A percentile compares a stretch with the other conserved stretches of the same genome.
Evolutionary conservation across 306 rosid species (phyloP).

Genomic region (Trifolium repens): DNA sequence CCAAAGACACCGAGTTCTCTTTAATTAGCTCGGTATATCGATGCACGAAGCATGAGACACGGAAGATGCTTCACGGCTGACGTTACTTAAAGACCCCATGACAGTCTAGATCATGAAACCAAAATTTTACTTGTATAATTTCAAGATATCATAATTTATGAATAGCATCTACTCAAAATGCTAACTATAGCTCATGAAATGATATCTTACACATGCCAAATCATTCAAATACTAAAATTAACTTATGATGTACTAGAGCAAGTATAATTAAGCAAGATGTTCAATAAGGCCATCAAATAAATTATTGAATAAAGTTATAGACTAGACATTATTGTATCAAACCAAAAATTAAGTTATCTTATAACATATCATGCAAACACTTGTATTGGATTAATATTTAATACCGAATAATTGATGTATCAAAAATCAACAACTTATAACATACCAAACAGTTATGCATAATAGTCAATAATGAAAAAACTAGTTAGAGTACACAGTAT

Average conservation of each 20-base stretch:
- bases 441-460: neutral
- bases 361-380: neutral
- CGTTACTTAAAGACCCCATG: no score
- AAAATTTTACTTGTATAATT: neutral
- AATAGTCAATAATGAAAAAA: neutral
- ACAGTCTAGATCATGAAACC: neutral
- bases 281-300: neutral
- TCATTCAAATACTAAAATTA: neutral
- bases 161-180: neutral
- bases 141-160: neutral
- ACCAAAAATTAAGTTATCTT: neutral
- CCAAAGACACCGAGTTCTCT: no score
- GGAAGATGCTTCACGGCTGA: no score
- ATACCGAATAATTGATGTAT: neutral
- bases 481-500: no score
- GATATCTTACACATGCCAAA: neutral
- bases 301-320: neutral
- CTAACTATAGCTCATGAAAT: neutral
- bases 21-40: no score
- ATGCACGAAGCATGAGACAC: no score
- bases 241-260: neutral
- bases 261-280: neutral
- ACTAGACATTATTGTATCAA: neutral
- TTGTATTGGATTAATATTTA: no score
- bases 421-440: neutral